Percentiles rank a stretch among this genome's conserved stretches.
phyloP scores from a whole-genome alignment of 129 eudicot species.

The Artemisia argyi region DNA sequence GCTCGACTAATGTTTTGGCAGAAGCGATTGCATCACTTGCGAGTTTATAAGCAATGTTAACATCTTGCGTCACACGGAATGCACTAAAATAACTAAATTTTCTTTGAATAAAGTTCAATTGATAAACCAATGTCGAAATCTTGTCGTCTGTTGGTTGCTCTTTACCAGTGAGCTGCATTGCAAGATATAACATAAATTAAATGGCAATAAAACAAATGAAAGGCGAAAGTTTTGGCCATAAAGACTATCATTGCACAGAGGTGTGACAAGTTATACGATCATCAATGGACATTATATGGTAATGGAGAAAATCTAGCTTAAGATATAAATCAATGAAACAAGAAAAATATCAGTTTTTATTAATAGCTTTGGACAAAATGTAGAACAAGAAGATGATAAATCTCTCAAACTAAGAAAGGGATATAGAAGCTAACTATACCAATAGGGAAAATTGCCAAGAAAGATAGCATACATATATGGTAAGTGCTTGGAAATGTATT shows the following conservation, averaged over 20 bases:
- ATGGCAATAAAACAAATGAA: neutral
- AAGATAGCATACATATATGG: no score
- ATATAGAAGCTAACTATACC: no score
- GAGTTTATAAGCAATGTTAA: slow-evolving; percentile 53
- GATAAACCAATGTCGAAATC: slow-evolving; percentile 36
- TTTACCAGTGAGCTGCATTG: slow-evolving; percentile 55
- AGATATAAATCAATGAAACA: no score
- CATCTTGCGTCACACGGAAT: slow-evolving; percentile 31
- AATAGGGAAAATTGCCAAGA: no score
- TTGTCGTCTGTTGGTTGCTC: slow-evolving; percentile 31
- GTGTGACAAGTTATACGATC: neutral
- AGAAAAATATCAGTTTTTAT: no score
- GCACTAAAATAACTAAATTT: slow-evolving; percentile 37
- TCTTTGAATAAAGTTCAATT: slow-evolving; percentile 38
- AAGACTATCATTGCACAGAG: neutral
- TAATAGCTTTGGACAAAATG: no score
- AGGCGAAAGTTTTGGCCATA: neutral
- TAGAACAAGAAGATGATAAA: no score
- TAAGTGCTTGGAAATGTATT: no score
- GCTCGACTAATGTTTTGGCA: slow-evolving; percentile 28
- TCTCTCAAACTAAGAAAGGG: no score
- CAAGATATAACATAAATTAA: slow-evolving; percentile 1
- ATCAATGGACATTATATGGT: neutral
- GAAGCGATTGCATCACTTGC: slow-evolving; percentile 54
- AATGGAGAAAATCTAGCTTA: neutral